A percentile compares a stretch with the other conserved stretches of the same genome.
phyloP scores from a whole-genome alignment of 768 basidiomycete genomes.

The Hortiboletus flavorubellus region DNA sequence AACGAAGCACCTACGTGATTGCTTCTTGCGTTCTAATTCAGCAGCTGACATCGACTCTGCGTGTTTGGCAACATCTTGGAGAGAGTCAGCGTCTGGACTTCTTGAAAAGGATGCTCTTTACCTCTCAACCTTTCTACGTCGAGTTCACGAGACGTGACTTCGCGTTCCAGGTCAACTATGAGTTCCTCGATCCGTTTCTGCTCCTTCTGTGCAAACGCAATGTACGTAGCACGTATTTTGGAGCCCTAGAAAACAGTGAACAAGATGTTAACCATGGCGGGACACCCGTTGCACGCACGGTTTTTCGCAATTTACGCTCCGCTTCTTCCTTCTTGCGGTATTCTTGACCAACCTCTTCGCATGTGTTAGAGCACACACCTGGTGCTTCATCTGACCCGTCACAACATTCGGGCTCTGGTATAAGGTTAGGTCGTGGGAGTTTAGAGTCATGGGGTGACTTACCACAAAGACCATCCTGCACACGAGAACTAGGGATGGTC shows the following conservation, averaged over 20 bases:
- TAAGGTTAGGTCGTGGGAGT: conserved; percentile 11
- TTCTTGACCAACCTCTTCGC: conserved; percentile 68
- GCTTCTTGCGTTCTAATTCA: conserved; percentile 78
- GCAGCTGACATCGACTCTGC: conserved; percentile 77
- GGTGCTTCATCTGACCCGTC: conserved; percentile 91
- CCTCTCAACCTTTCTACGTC: conserved; percentile 76
- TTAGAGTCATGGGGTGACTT: conserved; percentile 25
- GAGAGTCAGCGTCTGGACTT: neutral
- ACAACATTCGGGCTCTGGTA: conserved; percentile 83
- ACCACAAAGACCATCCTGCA: conserved; percentile 95
- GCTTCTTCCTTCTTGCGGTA: conserved; percentile 67
- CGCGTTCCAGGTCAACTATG: conserved; percentile 47
- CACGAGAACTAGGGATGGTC: conserved; percentile 73
- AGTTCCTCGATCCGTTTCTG: conserved; percentile 75
- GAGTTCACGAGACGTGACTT: conserved; percentile 61
- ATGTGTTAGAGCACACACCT: conserved; percentile 77
- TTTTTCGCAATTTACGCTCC: conserved; percentile 76
- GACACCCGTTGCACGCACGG: conserved; percentile 45
- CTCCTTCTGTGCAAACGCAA: conserved; percentile 85
- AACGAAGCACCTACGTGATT: conserved; percentile 63
- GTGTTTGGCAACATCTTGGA: conserved; percentile 71
- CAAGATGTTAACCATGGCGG: neutral
- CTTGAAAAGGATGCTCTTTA: conserved; percentile 25
- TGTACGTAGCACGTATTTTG: conserved; percentile 88
- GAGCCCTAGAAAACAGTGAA: conserved; percentile 55